Evolutionary conservation across 2,329 filamentous ascomycete species (phyloP), one percentile per base, ranked within the genome.

Genomic region (Talaromyces sp.): DNA sequence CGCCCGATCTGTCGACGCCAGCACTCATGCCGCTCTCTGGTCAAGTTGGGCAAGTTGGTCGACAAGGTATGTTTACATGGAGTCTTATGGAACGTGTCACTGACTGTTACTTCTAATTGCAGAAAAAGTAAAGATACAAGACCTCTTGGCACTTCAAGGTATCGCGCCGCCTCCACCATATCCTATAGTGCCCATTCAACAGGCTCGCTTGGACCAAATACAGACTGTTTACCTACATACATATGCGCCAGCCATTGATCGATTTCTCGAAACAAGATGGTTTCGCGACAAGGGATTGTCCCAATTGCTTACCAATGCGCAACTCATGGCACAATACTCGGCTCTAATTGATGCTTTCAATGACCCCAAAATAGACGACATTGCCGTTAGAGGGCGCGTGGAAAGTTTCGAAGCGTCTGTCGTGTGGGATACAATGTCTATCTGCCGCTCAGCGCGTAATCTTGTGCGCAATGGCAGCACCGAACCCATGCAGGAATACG

Each of bases 191-290:
- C 79, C 77, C 62, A 74, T 83, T 45, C 74, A 81, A 5, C 75
- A 77, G 31, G 74, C 77, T 6, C 78, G 77, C 65, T 82, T 91
- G 59, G 86, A 88, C 70, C 89, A 92, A 73, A 87, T 92, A 66
- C 88, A 87, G 68, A 85, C 85, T 67, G 80, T 94, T 17, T 96
- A 91, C 77, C 85, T 86, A 70, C 89, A 89, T 69, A 88, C 92
- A 69, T 96, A 95, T 75, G 90, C 89, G 3, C 85, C 85, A 1
- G 90, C 88, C 7, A 85, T 95, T 56, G 89, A 91, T 76, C 85
- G 85, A 59, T 89, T 95, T 68, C 85, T 96, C 68, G 93, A 97
- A 76, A 91, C 92, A 6, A 85, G 84, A 31, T 98, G 93, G 93
- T 97, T 92, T 79, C 86, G 81, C 29, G 80, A 78, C 43, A 82